Base-by-base conservation (phyloP, 2,329 filamentous ascomycete genomes). In the Xylariaceae sp. region DNA sequence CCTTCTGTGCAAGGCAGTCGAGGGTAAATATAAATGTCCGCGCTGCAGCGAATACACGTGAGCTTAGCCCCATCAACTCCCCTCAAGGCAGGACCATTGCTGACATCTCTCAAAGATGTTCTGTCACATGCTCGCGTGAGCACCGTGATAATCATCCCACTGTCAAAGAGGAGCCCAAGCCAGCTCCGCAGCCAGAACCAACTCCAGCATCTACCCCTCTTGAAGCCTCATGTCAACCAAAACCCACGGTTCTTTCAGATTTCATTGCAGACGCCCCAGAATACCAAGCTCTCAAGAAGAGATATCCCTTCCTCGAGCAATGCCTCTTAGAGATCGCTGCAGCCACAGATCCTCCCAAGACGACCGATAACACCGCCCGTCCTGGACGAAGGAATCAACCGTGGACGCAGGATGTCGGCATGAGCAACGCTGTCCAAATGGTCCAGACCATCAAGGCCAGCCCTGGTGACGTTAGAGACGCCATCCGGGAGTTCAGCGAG, bases 11-110 rank as follows among this genome's bases (percentile, higher is more conserved):
- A 60, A 73, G 22, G 57, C 62, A 25, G 70, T 70, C 4, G 66
- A 72, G 17, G 70, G 70, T 22, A 83, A 80, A 61, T 85, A 85
- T 64, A 84, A 82, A 56, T 85, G 81, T 51, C 69, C 77, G n/a
- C 71, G 71, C 22, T 85, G 81, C 59, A 64, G 70, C 38, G 55
- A 77, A 19, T 74, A 75, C 49, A 83, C 81, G 81, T 84, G 67
- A 59, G 79, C 51, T 16, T 37, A 11, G 38, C 14, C 22, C 29
- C 42, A 14, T 40, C 14, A 35, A n/a, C 12, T 21, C 3, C 8
- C 21, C 35, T 22, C 40, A 3, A 32, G 42, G 11, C 19, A 12
- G 4, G 6, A 29, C 3, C 27, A 19, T n/a, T 38, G 45, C 43
- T 20, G 40, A 47, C 39, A 29, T 35, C 34, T 25, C 17, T 5